Evolutionary conservation across 352 stramenopile species (phyloP), one percentile per base, ranked within the genome.

Genomic region (Phytopythium montanum): DNA sequence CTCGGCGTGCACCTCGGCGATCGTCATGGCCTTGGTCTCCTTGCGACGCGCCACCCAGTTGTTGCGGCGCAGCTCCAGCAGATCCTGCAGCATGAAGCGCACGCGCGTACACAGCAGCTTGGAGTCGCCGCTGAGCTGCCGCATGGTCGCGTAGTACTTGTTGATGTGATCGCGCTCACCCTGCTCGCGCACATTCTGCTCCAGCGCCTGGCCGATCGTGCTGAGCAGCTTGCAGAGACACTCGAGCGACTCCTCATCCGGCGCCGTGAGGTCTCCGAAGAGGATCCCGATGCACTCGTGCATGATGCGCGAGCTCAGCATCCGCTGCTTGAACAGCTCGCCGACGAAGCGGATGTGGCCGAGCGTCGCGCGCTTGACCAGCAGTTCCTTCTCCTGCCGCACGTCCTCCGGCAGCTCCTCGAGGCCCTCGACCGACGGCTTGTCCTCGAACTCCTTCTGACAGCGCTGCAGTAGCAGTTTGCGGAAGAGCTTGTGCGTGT

Each of bases 301-400:
- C 87, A 99, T 98, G 70, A 98, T 97, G 52, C 94, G 90, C 34
- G 95, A 88, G 65, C 91, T 98, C 53, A 98, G 88, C 66, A 99
- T 88, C 60, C 93, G 90, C 59, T 96, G 77, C 70, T 98, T 97
- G 76, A 97, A 99, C 4, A 99, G 72, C 75, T 98, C 96, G 26
- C 96, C 96, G 41, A 99, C 94, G 65, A 99, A 99, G 28, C 94
- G 86, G 73, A 98, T 98, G 68, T 98, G 94, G 21, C 95, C 94
- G 12, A 98, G 60, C 41, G 80, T 87, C 38, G 70, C 75, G 36
- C 84, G 82, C 72, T 95, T 95, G 25, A 93, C 70, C 38, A 94
- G 64, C 33, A 94, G 68, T 64, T 90, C 78, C 62, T 93, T 95
- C 62, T 96, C 86, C 0, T 59, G 67, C 28, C 82, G 70, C 25